These are phyloP conservation scores for Blastobotrys elegans DNA, from an alignment of 1,139 yeast species.

Conservation along the genomic window DNA sequence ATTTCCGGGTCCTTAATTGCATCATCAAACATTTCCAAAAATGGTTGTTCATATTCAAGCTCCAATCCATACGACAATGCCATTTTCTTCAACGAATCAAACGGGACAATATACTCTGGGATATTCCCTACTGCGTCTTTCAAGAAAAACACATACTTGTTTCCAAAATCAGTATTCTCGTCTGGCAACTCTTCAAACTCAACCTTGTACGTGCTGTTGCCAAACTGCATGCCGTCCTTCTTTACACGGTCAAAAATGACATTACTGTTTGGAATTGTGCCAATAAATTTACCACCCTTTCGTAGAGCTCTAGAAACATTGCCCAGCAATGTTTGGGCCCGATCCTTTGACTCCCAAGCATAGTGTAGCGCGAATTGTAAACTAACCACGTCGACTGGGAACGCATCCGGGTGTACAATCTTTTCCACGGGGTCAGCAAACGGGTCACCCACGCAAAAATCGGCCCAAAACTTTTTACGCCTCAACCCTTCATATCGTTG, in stretches of 20 bases:
- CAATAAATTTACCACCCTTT: conserved; percentile 82
- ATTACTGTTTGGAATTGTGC: conserved; percentile 92
- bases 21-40: conserved; percentile 75
- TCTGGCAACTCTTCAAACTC: conserved; percentile 76
- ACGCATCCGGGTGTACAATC: conserved; percentile 63
- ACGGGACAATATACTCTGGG: conserved; percentile 97
- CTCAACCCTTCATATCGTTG: conserved; percentile 57
- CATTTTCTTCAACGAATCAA: conserved; percentile 74
- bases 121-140: conserved; percentile 95
- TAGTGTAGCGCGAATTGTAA: conserved; percentile 92
- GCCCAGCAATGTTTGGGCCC: conserved; percentile 64
- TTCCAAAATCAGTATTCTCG: conserved; percentile 68
- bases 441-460: conserved; percentile 88
- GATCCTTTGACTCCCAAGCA: conserved; percentile 82
- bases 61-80: conserved; percentile 82
- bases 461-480: conserved; percentile 55
- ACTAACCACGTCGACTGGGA: conserved; percentile 85
- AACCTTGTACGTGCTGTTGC: conserved; percentile 76
- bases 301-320: conserved; percentile 73
- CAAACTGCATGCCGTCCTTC: conserved; percentile 50
- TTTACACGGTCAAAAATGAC: conserved; percentile 60
- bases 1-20: conserved; percentile 55
- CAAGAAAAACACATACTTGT: conserved; percentile 72
- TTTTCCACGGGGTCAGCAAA: conserved; percentile 66
- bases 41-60: conserved; percentile 67